Evolutionary conservation across 1,284 basidiomycete genomes (phyloP).

Genomic region (Cystobasidium sp.): DNA sequence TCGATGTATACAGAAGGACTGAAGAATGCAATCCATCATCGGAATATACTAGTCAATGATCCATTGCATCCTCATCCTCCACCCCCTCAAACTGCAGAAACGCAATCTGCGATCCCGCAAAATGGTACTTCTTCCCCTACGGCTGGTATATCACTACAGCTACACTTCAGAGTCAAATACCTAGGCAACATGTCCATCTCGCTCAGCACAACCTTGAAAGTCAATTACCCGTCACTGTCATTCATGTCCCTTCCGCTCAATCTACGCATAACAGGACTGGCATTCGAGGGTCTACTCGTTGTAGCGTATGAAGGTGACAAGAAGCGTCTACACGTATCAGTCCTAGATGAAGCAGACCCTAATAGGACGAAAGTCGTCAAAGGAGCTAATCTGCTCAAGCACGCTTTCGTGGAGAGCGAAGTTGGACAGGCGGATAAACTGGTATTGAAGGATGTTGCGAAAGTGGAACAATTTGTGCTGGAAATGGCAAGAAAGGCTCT

Average conservation of each 20-base stretch:
- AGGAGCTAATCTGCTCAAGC: constrained; percentile 83
- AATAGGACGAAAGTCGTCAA: constrained; percentile 60
- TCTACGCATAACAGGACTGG: constrained; percentile 82
- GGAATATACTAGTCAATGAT: constrained; percentile 17
- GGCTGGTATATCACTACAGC: constrained; percentile 56
- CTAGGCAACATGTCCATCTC: constrained; percentile 62
- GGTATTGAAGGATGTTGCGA: constrained; percentile 92
- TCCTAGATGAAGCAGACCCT: constrained; percentile 12
- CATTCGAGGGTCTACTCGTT: constrained; percentile 83
- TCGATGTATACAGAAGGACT: constrained; percentile 10
- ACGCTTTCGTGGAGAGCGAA: constrained; percentile 92
- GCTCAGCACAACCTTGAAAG: constrained; percentile 87
- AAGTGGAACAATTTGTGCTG: constrained; percentile 93
- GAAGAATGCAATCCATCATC: constrained; percentile 9
- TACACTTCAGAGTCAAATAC: constrained; percentile 59
- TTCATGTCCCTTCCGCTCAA: constrained; percentile 97
- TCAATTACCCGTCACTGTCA: constrained; percentile 91
- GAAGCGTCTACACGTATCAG: constrained; percentile 75
- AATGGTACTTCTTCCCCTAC: constrained; percentile 49
- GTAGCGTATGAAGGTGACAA: constrained; percentile 84
- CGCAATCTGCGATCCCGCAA: not conserved
- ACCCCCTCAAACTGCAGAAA: not conserved
- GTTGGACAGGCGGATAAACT: constrained; percentile 96
- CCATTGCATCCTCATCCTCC: constrained; percentile 9
- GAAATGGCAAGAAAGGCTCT: constrained; percentile 92